phyloP scores from a whole-genome alignment of 768 basidiomycete genomes.

The Dentipellis sp. region DNA sequence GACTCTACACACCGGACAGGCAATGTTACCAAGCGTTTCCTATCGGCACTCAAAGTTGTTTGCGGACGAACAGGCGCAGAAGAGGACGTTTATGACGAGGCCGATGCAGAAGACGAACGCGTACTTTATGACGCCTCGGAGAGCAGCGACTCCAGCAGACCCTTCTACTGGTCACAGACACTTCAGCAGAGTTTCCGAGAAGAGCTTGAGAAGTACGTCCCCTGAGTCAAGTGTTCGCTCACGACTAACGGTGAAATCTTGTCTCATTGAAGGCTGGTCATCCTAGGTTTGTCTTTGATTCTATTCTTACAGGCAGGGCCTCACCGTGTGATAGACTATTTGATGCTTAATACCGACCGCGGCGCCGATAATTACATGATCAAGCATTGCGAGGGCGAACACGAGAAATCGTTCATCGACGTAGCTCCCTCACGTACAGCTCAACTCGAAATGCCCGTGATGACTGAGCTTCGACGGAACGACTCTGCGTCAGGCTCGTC shows the following conservation, averaged over 20 bases:
- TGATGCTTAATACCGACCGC: constrained; percentile 90
- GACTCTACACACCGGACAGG: constrained; percentile 74
- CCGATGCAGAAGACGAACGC: constrained; percentile 67
- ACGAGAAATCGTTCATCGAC: constrained; percentile 70
- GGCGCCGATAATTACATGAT: constrained; percentile 91
- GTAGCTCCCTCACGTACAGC: constrained; percentile 68
- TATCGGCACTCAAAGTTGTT: constrained; percentile 64
- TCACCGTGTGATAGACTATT: constrained; percentile 49
- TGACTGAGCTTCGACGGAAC: constrained; percentile 56
- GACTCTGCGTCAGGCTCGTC: constrained; percentile 19
- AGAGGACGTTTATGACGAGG: constrained; percentile 53
- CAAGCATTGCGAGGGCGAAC: constrained; percentile 77
- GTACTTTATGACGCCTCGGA: constrained; percentile 61
- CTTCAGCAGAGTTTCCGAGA: constrained; percentile 79
- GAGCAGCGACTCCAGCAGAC: constrained; percentile 38
- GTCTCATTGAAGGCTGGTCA: constrained; percentile 52
- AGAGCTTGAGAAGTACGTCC: constrained; percentile 75
- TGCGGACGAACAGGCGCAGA: constrained; percentile 78
- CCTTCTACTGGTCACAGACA: constrained; percentile 76
- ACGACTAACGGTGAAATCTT: constrained; percentile 6
- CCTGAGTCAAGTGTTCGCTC: background rate
- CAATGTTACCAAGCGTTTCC: constrained; percentile 54
- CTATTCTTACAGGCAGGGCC: background rate
- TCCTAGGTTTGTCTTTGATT: constrained; percentile 45
- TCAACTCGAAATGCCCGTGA: constrained; percentile 58